Base-by-base conservation (phyloP, 768 basidiomycete species). In the Lepiota brunneoincarnata region DNA sequence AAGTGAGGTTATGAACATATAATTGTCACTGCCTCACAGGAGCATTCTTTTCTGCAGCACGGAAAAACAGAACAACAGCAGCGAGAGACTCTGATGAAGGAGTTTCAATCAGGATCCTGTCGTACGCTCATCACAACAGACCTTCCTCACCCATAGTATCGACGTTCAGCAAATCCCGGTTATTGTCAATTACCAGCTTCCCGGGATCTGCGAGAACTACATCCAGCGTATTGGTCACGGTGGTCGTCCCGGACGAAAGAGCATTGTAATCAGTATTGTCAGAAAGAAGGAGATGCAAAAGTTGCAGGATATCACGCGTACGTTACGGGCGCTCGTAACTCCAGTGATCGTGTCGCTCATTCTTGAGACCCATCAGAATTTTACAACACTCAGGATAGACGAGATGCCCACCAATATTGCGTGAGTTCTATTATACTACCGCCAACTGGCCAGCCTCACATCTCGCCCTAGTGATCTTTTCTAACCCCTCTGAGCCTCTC, bases 1-100 rank as follows among this genome's bases (percentile, higher is more conserved):
- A 50, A 61, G 86, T 72, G 21, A 41, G 40, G 43, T 56, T 59
- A 14, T 63, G n/a, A n/a, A n/a, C 1, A 28, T 40, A 20, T 11
- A 14, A 39, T 40, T 28, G 31, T 51, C 39, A 53, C 55, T 51
- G 65, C 38, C 62, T 67, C 59, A 56, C 59, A 58, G 42, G 44
- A 57, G 15, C 47, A 23, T 26, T 54, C 40, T 44, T 48, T 45
- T 44, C 35, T 24, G 43, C 65, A 93, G 91, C 92, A 97, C 76
- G 96, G 95, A 59, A 94, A 97, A 71, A 98, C 98, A 95, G 94
- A 97, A 64, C 93, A 95, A 76, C 89, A 89, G 65, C 91, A 95
- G 69, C 92, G 96, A 63, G 95, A 97, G 70, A 82, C 94, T 63
- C 81, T 98, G 75, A 98, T 99, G 95, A 95, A 94, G 70, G 94